Evolutionary conservation across 2,329 filamentous ascomycete genomes (phyloP).

Genomic region (Tolypocladium ovalisporum): DNA sequence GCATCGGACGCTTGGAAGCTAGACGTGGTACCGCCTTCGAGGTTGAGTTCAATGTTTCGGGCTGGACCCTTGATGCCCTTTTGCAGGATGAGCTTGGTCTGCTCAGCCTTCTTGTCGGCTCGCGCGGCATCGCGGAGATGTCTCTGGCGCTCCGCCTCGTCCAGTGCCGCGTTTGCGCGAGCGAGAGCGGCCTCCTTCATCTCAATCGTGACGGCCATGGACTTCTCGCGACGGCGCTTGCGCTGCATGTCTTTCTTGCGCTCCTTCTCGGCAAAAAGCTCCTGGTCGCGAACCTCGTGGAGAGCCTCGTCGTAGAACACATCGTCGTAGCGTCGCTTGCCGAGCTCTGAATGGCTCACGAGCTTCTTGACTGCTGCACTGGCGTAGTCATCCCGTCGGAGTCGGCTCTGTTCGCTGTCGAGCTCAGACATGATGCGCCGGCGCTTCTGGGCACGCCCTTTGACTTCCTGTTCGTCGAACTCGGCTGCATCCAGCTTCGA

Average conservation of each 20-base stretch:
- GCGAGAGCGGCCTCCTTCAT: conserved; percentile 76
- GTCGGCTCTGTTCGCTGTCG: conserved; percentile 55
- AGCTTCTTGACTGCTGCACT: conserved; percentile 51
- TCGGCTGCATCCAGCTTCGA: conserved; percentile 31
- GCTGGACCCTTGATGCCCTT: conserved; percentile 75
- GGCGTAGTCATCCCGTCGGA: conserved; percentile 49
- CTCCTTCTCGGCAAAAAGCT: conserved; percentile 91
- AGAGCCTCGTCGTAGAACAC: conserved; percentile 72
- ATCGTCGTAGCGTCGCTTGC: conserved; percentile 66
- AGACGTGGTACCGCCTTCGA: conserved; percentile 77
- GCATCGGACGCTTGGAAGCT: conserved; percentile 64
- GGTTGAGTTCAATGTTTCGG: conserved; percentile 61
- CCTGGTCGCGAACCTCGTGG: conserved; percentile 78
- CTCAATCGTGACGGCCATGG: conserved; percentile 85
- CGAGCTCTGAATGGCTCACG: conserved; percentile 54
- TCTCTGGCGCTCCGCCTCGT: conserved; percentile 72
- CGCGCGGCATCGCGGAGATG: conserved; percentile 79
- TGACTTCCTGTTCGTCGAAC: conserved; percentile 34
- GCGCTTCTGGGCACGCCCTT: conserved; percentile 55
- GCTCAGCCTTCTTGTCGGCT: conserved; percentile 84
- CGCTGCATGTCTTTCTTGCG: conserved; percentile 99
- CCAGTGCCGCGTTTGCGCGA: conserved; percentile 65
- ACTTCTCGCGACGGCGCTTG: conserved; percentile 90
- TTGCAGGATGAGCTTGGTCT: conserved; percentile 78
- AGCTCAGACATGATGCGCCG: conserved; percentile 51